A percentile compares a stretch with the other conserved stretches of the same genome.
phyloP scores from a whole-genome alignment of 352 stramenopile species.

The Phytopythium helicoides region DNA sequence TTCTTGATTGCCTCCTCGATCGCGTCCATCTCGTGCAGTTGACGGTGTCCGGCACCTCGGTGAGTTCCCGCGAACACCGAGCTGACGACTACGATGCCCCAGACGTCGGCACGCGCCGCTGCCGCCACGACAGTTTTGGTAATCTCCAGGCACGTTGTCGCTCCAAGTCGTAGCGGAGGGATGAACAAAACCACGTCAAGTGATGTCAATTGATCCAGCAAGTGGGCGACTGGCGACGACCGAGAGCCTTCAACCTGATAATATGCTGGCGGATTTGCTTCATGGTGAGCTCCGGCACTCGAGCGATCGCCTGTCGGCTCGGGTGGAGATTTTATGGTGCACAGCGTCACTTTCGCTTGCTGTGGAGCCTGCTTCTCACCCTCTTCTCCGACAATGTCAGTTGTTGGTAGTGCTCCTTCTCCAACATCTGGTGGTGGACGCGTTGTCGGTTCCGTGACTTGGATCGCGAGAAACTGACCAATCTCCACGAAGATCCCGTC shows the following conservation, averaged over 20 bases:
- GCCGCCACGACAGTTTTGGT: constrained; percentile 52
- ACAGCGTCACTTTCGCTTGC: constrained; percentile 72
- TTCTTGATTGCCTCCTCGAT: constrained; percentile 62
- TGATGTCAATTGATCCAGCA: constrained; percentile 57
- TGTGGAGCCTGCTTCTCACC: constrained; percentile 18
- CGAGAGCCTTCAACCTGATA: constrained; percentile 38
- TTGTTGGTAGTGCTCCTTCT: constrained; percentile 47
- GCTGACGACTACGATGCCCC: constrained; percentile 74
- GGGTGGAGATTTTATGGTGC: constrained; percentile 49
- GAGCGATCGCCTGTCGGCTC: constrained; percentile 8
- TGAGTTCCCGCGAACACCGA: constrained; percentile 53
- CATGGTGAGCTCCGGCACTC: constrained; percentile 6
- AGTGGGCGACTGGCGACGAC: constrained; percentile 45
- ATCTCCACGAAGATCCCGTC: constrained; percentile 70
- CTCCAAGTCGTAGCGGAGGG: constrained; percentile 52
- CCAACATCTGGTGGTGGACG: constrained; percentile 25
- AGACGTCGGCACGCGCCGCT: constrained; percentile 42
- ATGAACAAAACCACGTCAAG: constrained; percentile 75
- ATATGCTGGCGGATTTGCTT: constrained; percentile 5
- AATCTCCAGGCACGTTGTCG: constrained; percentile 51
- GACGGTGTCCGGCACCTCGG: neutral
- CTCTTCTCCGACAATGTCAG: constrained; percentile 12
- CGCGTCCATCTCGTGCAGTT: constrained; percentile 54
- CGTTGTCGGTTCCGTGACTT: constrained; percentile 49
- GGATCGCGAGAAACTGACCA: constrained; percentile 54